Evolutionary conservation across 2,329 filamentous ascomycete genomes (phyloP).

Genomic region (Epichloe amarillans): DNA sequence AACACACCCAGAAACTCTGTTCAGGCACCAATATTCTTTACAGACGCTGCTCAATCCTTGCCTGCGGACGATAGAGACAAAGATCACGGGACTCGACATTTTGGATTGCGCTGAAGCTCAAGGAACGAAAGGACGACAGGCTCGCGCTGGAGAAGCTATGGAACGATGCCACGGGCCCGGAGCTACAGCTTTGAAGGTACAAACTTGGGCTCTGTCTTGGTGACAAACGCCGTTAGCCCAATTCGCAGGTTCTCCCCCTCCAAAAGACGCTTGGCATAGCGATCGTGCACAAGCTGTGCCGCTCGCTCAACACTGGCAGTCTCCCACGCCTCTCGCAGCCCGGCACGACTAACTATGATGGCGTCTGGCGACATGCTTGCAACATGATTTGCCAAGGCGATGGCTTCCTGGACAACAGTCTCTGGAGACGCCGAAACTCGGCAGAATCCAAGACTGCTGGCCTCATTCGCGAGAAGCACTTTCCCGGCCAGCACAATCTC

Average conservation of each 20-base stretch:
- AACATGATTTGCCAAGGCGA: conserved; percentile 22
- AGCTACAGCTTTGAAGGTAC: conserved; percentile 31
- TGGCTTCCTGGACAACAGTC: conserved; percentile 21
- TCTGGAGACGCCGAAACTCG: conserved; percentile 25
- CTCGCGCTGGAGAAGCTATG: no score
- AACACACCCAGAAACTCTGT: no score
- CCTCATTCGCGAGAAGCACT: conserved; percentile 29
- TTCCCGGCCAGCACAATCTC: conserved; percentile 36
- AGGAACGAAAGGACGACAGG: no score
- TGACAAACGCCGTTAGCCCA: conserved; percentile 36
- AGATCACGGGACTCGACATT: no score
- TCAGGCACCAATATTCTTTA: no score
- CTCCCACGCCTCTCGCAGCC: conserved; percentile 25
- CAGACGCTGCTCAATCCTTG: no score
- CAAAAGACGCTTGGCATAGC: conserved; percentile 26
- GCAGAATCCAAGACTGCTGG: conserved; percentile 12
- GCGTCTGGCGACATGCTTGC: conserved; percentile 23
- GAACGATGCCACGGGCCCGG: no score
- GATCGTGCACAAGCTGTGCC: conserved; percentile 25
- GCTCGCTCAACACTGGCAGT: conserved; percentile 26
- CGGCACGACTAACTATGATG: conserved; percentile 26
- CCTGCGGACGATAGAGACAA: no score
- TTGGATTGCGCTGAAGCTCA: no score
- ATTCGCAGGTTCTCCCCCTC: conserved; percentile 34
- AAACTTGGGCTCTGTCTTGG: conserved; percentile 36